phyloP scores from a whole-genome alignment of 768 basidiomycete genomes.

The Boletus speciosus region DNA sequence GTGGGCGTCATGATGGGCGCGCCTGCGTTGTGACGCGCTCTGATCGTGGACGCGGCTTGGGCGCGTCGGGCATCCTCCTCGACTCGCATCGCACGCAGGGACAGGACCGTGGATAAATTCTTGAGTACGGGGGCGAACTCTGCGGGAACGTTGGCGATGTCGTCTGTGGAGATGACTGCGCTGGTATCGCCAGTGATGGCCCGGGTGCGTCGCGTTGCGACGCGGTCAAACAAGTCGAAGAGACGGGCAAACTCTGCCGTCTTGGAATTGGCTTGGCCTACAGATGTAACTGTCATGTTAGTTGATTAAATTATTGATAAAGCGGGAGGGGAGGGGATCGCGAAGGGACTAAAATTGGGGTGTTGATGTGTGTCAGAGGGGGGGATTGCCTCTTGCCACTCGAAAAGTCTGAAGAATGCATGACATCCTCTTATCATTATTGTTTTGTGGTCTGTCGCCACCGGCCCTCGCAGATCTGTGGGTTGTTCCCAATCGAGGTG shows the following conservation, averaged over 20 bases:
- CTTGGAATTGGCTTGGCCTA: slow-evolving; percentile 33
- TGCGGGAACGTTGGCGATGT: slow-evolving; percentile 28
- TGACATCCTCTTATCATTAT: slow-evolving; percentile 17
- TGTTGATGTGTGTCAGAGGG: background rate
- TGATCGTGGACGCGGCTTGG: background rate
- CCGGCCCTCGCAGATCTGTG: background rate
- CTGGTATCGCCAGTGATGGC: slow-evolving; percentile 13
- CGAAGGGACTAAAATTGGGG: background rate
- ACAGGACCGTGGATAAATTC: slow-evolving; percentile 35
- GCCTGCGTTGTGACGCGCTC: slow-evolving; percentile 22
- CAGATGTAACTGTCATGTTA: slow-evolving; percentile 19
- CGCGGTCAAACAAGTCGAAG: slow-evolving; percentile 51
- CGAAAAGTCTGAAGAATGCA: background rate
- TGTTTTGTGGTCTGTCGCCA: slow-evolving; percentile 15
- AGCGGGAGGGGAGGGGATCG: background rate
- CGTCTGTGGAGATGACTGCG: slow-evolving; percentile 28
- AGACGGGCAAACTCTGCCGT: slow-evolving; percentile 52
- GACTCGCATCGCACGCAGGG: slow-evolving; percentile 34
- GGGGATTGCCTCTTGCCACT: slow-evolving; percentile 4
- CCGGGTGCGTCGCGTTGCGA: slow-evolving; percentile 44
- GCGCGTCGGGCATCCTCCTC: slow-evolving; percentile 8
- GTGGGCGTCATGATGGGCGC: slow-evolving; percentile 9
- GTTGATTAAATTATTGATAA: slow-evolving; percentile 4
- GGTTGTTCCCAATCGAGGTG: background rate
- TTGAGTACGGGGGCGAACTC: slow-evolving; percentile 32